Base-by-base conservation (phyloP, 345 rosid species). In the Eucalyptus paniculata region DNA sequence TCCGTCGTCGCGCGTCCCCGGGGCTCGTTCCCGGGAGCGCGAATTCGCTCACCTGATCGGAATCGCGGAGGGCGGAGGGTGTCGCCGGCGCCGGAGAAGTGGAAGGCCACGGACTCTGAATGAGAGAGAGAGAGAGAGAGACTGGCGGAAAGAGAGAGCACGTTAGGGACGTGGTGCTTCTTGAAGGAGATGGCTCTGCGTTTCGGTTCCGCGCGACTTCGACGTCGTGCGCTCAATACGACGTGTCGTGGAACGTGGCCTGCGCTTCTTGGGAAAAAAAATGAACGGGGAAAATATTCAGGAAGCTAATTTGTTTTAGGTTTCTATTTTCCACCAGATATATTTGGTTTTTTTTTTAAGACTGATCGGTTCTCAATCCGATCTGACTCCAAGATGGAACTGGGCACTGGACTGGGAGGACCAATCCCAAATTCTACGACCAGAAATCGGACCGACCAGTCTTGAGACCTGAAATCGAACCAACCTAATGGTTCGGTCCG, bases 371-470 rank as follows among this genome's bases (percentile, higher is more conserved):
- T 53, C 58, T 1, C 58, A 0, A 53, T 53, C 58, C 2, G 1
- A 0, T 53, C 11, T 0, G 5, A 53, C 4, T 53, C 11, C 11
- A 0, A 21, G 11, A 53, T 21, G 0, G 0, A 21, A 53, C 4
- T 8, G 0, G 58, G 2, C 9, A 53, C 26, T 21, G 10, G 5
- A 53, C 1, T 0, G 0, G 5, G 5, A 53, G 58, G 58, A 53
- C 58, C 2, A 53, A 2, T 2, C 58, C 58, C 5, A 53, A 53
- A 53, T 53, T 53, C 26, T 53, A 53, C 0, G 0, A 19, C 1
- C 11, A 0, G 0, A 1, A 53, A 8, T 0, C 0, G 10, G 4
- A 53, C 2, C 9, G 10, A 53, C 8, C 0, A 53, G 1, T 53
- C 24, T 8, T 7, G 8, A 1, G 9, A 51, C 56, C 5, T 0